Evolutionary conservation across 2,329 filamentous ascomycete species (phyloP).

Genomic region (Aspergillus tubingensis): DNA sequence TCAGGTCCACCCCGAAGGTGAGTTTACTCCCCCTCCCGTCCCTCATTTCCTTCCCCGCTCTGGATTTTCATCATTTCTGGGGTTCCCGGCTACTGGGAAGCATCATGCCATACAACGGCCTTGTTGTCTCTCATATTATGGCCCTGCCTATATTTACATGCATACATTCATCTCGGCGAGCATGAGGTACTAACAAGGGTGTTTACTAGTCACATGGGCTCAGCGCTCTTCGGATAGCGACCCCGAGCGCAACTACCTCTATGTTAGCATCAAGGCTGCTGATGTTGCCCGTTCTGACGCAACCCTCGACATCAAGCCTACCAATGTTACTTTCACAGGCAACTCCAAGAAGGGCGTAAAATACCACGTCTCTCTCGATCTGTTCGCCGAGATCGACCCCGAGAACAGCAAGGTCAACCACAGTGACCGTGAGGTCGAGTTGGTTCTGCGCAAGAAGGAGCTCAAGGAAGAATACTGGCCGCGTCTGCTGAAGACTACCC

Average conservation of each 20-base stretch:
- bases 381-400: conserved; percentile 88
- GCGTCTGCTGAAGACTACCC: conserved; percentile 82
- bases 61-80: conserved; percentile 14
- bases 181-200: conserved; percentile 10
- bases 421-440: conserved; percentile 81
- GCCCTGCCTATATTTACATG: conserved; percentile 6
- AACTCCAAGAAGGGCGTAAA: conserved; percentile 82
- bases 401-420: conserved; percentile 83
- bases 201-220: conserved; percentile 81
- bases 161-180: not conserved
- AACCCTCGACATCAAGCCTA: conserved; percentile 80
- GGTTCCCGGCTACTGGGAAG: conserved; percentile 10
- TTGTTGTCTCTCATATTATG: not conserved
- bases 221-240: conserved; percentile 87
- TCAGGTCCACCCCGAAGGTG: conserved; percentile 51
- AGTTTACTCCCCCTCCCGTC: conserved; percentile 23
- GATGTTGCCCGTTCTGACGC: conserved; percentile 76
- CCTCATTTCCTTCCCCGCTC: conserved; percentile 33
- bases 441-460: conserved; percentile 97
- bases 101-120: conserved; percentile 7
- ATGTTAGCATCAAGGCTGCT: conserved; percentile 84
- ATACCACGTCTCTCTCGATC: conserved; percentile 82
- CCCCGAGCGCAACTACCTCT: conserved; percentile 87
- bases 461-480: conserved; percentile 95
- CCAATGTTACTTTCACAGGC: conserved; percentile 76